Evolutionary conservation across 75 land plant genomes (phyloP).

Genomic region (Cupressus sempervirens): DNA sequence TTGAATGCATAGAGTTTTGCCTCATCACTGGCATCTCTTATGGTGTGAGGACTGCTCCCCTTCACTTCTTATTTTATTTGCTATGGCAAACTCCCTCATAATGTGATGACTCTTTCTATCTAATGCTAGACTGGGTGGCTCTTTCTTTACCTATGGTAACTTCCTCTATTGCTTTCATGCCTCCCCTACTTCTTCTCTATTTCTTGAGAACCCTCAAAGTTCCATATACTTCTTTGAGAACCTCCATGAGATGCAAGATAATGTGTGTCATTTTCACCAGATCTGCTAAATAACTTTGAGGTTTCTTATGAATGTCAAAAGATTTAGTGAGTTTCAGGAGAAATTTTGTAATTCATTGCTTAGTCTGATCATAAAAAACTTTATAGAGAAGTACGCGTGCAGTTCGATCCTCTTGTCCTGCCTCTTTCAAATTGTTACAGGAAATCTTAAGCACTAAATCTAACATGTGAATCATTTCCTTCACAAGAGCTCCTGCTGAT

Average conservation of each 20-base stretch:
- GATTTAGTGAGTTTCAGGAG: slow-evolving; percentile 52
- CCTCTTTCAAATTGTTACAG: slow-evolving; percentile 22
- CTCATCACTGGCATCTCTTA: too few species aligned
- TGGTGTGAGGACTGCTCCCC: too few species aligned
- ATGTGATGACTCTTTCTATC: too few species aligned
- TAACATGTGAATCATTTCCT: slow-evolving; percentile 82
- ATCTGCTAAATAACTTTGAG: slow-evolving; percentile 89
- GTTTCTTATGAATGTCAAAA: slow-evolving; percentile 75
- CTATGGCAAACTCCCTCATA: too few species aligned
- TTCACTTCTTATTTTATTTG: too few species aligned
- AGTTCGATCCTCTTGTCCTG: slow-evolving; percentile 62
- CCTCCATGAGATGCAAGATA: slow-evolving; percentile 73
- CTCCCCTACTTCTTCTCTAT: too few species aligned
- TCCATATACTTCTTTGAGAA: slow-evolving; percentile 67
- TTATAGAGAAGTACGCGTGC: slow-evolving; percentile 84
- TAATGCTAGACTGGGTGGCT: too few species aligned
- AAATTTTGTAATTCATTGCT: slow-evolving; percentile 69
- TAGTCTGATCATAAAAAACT: slow-evolving; percentile 96
- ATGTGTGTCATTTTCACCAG: slow-evolving; percentile 78
- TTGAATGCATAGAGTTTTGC: too few species aligned
- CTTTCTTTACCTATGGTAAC: too few species aligned
- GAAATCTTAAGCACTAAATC: slow-evolving; percentile 74
- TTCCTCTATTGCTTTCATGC: too few species aligned
- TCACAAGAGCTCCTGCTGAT: slow-evolving; percentile 72
- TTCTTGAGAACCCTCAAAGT: slow-evolving; percentile 93